phyloP scores from a whole-genome alignment of 73 alveolate genomes.

The Tetrahymena borealis region DNA sequence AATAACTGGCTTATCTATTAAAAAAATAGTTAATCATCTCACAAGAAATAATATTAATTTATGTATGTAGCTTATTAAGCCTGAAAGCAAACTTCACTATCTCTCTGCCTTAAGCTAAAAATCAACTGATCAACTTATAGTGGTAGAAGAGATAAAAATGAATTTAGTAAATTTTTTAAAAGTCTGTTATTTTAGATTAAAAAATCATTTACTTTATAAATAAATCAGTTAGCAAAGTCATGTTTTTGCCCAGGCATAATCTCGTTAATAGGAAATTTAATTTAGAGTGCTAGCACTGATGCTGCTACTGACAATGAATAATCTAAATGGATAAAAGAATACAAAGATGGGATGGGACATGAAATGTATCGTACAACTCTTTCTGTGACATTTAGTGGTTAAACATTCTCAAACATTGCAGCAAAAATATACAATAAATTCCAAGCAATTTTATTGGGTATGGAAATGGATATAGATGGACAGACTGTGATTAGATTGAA shows the following conservation, averaged over 20 bases:
- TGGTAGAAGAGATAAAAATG: slow-evolving; percentile 68
- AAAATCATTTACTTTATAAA: background rate
- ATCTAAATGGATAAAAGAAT: slow-evolving; percentile 85
- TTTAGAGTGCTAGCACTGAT: slow-evolving; percentile 77
- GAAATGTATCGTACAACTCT: slow-evolving; percentile 76
- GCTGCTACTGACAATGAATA: slow-evolving; percentile 67
- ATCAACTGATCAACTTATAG: slow-evolving; percentile 61
- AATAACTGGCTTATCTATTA: slow-evolving; percentile 76
- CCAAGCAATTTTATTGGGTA: slow-evolving; percentile 86
- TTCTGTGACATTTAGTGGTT: slow-evolving; percentile 57
- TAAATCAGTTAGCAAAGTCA: slow-evolving; percentile 67
- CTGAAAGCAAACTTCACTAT: slow-evolving; percentile 90
- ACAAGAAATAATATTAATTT: slow-evolving; percentile 65
- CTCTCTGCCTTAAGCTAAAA: slow-evolving; percentile 51
- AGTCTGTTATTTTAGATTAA: background rate
- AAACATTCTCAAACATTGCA: slow-evolving; percentile 81
- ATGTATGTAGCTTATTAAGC: slow-evolving; percentile 88
- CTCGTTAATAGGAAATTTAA: slow-evolving; percentile 69
- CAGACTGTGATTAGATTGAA: slow-evolving; percentile 77
- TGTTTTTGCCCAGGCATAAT: slow-evolving; percentile 96
- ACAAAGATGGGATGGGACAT: slow-evolving; percentile 90
- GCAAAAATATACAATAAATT: slow-evolving; percentile 70
- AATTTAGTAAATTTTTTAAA: background rate
- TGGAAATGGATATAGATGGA: slow-evolving; percentile 82
- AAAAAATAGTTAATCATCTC: slow-evolving; percentile 71